Evolutionary conservation across 352 stramenopile genomes (phyloP).

Genomic region (Globisporangium middletonii): DNA sequence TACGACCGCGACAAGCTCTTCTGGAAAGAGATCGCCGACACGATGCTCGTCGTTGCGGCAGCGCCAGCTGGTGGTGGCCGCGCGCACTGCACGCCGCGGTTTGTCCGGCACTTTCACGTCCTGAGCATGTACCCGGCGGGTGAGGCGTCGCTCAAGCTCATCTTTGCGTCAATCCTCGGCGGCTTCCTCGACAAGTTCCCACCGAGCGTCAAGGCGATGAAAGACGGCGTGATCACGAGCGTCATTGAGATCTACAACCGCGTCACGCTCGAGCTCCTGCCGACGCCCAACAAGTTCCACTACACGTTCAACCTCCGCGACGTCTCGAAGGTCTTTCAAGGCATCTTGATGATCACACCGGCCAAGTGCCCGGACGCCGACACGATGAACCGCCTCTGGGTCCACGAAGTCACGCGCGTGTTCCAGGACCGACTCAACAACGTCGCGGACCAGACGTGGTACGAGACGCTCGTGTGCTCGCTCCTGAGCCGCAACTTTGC

Average conservation of each 20-base stretch:
- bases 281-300: constrained; percentile 91
- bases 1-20: constrained; percentile 97
- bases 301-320: constrained; percentile 96
- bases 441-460: constrained; percentile 84
- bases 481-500: constrained; percentile 74
- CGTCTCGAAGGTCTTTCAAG: constrained; percentile 95
- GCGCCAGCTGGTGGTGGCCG: constrained; percentile 88
- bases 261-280: constrained; percentile 89
- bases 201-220: constrained; percentile 71
- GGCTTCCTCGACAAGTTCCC: constrained; percentile 91
- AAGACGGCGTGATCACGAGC: constrained; percentile 76
- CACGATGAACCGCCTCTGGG: constrained; percentile 87
- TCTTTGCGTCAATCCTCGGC: constrained; percentile 92
- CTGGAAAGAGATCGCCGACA: constrained; percentile 95
- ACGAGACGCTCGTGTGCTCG: constrained; percentile 83
- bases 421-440: constrained; percentile 94
- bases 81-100: constrained; percentile 86
- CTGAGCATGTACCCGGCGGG: constrained; percentile 91
- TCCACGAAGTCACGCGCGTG: constrained; percentile 89
- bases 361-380: constrained; percentile 76
- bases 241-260: constrained; percentile 94
- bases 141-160: constrained; percentile 86
- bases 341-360: constrained; percentile 91
- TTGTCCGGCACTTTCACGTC: constrained; percentile 94
- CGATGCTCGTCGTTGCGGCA: constrained; percentile 86